Evolutionary conservation across 2,329 filamentous ascomycete genomes (phyloP).

Genomic region (Lasiodiplodia hormozganensis): DNA sequence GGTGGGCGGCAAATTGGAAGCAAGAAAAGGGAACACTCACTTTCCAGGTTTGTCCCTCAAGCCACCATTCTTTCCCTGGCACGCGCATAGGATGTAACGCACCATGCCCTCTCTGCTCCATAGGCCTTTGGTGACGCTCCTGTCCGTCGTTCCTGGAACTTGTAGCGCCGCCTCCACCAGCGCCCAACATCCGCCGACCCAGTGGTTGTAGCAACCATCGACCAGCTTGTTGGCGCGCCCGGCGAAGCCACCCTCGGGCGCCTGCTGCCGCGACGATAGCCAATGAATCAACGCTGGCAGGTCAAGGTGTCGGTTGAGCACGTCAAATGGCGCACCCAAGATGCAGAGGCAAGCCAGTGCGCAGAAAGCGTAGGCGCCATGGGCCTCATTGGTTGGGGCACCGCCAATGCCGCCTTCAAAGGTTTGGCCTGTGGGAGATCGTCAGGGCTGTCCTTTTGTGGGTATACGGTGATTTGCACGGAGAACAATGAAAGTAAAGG

Average conservation of each 20-base stretch:
- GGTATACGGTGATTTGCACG: slow-evolving; percentile 17
- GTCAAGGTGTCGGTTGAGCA: slow-evolving; percentile 70
- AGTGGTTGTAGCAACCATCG: slow-evolving; percentile 97
- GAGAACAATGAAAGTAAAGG: slow-evolving; percentile 23
- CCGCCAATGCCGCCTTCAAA: slow-evolving; percentile 93
- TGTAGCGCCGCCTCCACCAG: slow-evolving; percentile 81
- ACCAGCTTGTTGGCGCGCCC: slow-evolving; percentile 97
- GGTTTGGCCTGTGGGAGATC: slow-evolving; percentile 66
- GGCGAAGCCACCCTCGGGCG: slow-evolving; percentile 89
- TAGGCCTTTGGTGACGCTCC: slow-evolving; percentile 44
- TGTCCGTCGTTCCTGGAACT: slow-evolving; percentile 47
- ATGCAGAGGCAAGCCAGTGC: slow-evolving; percentile 88
- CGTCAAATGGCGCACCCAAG: slow-evolving; percentile 77
- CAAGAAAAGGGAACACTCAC: slow-evolving; percentile 57
- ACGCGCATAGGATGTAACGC: slow-evolving; percentile 88
- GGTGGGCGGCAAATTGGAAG: background rate
- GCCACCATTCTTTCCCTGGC: slow-evolving; percentile 80
- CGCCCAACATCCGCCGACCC: slow-evolving; percentile 95
- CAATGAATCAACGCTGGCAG: slow-evolving; percentile 79
- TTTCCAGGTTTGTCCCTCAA: slow-evolving; percentile 93
- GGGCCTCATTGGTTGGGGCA: slow-evolving; percentile 85
- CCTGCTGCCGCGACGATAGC: slow-evolving; percentile 88
- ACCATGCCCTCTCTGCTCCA: slow-evolving; percentile 87
- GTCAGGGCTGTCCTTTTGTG: slow-evolving; percentile 7
- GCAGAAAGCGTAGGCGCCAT: slow-evolving; percentile 97